These are phyloP conservation scores for Hypomyces perniciosus DNA, from an alignment of 2,329 filamentous ascomycete genomes.

Conservation along the genomic window DNA sequence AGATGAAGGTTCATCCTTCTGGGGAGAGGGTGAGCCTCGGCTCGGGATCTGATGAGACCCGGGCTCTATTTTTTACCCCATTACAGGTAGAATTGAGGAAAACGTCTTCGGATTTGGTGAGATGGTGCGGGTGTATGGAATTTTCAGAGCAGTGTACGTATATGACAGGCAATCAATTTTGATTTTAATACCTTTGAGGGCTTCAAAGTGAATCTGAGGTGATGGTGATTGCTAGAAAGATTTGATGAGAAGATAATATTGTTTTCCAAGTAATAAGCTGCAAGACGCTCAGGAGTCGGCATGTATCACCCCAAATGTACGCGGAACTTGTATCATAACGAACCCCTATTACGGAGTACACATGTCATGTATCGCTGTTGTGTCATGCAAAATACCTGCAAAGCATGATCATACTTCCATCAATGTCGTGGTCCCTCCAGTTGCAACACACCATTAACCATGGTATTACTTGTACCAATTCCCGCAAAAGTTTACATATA, in stretches of 20 bases:
- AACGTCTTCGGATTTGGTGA: slow-evolving; percentile 2
- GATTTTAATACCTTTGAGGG: slow-evolving; percentile 13
- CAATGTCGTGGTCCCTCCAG: too few relatives aligned
- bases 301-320: too few relatives aligned
- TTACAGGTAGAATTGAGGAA: slow-evolving; percentile 11
- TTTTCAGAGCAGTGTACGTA: slow-evolving; percentile 2
- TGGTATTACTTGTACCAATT: background rate
- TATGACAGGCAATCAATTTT: slow-evolving; percentile 29
- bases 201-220: background rate
- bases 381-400: too few relatives aligned
- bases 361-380: too few relatives aligned
- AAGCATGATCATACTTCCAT: too few relatives aligned
- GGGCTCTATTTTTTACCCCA: slow-evolving; percentile 1
- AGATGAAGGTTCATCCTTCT: slow-evolving; percentile 10
- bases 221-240: background rate
- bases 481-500: too few relatives aligned
- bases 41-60: slow-evolving; percentile 5
- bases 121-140: slow-evolving; percentile 8
- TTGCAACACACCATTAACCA: background rate
- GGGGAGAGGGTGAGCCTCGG: slow-evolving; percentile 5
- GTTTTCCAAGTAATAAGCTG: too few relatives aligned
- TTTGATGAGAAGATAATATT: background rate
- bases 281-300: too few relatives aligned
- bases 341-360: too few relatives aligned
- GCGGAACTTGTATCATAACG: too few relatives aligned